Base-by-base conservation (phyloP, 805 yeast genomes). In the Suhomyces sp. region DNA sequence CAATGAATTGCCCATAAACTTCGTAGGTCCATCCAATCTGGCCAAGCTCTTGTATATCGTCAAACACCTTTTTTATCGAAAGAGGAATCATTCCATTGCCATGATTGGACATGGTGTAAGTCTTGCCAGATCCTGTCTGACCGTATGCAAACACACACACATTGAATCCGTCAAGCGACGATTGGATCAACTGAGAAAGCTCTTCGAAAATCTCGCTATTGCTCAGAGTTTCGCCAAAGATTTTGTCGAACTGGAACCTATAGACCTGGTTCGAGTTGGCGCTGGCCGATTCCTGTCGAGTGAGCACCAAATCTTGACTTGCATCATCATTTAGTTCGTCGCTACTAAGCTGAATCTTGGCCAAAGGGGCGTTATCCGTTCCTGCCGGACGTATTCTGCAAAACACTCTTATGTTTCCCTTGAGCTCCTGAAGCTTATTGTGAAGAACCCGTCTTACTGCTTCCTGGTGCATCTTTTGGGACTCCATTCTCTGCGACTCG, bases 91-190 rank as follows among this genome's bases (percentile, higher is more conserved):
- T 82, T 13, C 99, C 98, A 62, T 86, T 87, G 1, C 68, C 62
- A 0, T 80, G 71, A 52, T 73, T 72, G 1, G 91, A 80, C 98
- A 93, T 94, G 0, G 99, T 94, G 66, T 71, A 86, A 0, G 98
- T 93, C 66, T 93, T 93, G 3, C 99, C 99, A 0, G 97, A 73
- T 81, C 90, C 70, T 0, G 99, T 94, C 69, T 93, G 99, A 1
- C 99, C 99, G 67, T 94, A 93, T 5, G 97, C 97, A 69, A 91
- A 91, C 1, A 94, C 89, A 68, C 97, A 91, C 2, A 91, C 97
- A 60, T 90, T 90, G 63, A 78, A 85, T 0, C 99, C 99, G 69
- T 93, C 96, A 12, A 92, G 67, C 0, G 96, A 57, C 1, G 77
- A 72, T 66, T 90, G 97, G 1, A 93, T 84, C 22, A 93, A 70